phyloP scores from a whole-genome alignment of 768 basidiomycete genomes.

The Steccherinum ochraceum region DNA sequence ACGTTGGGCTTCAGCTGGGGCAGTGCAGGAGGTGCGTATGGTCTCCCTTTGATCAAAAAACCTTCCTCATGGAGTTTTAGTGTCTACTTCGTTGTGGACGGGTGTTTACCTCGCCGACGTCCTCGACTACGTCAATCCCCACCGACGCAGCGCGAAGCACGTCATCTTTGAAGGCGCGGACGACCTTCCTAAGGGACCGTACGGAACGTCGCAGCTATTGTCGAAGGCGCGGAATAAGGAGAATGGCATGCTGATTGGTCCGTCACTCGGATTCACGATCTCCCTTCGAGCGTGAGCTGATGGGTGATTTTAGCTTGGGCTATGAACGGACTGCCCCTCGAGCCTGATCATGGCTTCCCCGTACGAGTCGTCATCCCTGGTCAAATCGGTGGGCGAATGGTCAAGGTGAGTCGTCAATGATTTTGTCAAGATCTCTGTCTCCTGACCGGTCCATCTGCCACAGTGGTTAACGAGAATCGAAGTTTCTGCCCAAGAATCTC shows the following conservation, averaged over 20 bases:
- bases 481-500: conserved; percentile 40
- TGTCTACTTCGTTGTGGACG: conserved; percentile 52
- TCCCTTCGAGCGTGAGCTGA: too few species aligned
- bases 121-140: conserved; percentile 38
- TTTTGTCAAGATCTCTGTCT: neutral
- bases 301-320: conserved; percentile 42
- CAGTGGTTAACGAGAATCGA: conserved; percentile 58
- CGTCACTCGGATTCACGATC: neutral
- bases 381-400: conserved; percentile 54
- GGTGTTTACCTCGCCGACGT: conserved; percentile 54
- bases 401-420: conserved; percentile 23
- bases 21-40: conserved; percentile 31
- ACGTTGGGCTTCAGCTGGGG: conserved; percentile 55
- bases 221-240: conserved; percentile 38
- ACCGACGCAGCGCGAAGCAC: conserved; percentile 32
- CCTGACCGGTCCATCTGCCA: neutral
- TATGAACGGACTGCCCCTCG: conserved; percentile 55
- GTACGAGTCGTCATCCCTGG: conserved; percentile 58
- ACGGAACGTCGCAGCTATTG: conserved; percentile 46
- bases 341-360: conserved; percentile 62
- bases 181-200: conserved; percentile 49
- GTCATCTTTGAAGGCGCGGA: conserved; percentile 59
- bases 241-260: conserved; percentile 45
- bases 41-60: neutral
- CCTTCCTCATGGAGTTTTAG: conserved; percentile 18